Conservation (phyloP, 768 basidiomycete species). For the Termitomyces bulborhizus region DNA sequence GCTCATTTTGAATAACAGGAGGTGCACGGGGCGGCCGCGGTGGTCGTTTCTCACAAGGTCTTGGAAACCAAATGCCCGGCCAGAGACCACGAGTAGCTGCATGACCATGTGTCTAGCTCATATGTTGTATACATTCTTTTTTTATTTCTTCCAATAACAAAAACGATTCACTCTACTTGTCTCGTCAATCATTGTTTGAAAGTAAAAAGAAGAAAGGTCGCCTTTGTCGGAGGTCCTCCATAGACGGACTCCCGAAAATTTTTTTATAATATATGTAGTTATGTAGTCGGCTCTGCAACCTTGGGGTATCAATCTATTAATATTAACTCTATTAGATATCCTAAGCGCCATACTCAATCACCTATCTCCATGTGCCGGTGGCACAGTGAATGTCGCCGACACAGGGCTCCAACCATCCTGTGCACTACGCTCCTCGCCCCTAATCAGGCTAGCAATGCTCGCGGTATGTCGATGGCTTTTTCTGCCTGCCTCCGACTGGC, state of each 20-base stretch:
- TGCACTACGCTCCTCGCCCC: constrained; percentile 65
- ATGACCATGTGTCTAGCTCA: neutral
- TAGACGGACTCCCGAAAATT: neutral
- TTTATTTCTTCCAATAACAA: neutral
- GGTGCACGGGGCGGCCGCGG: constrained; percentile 65
- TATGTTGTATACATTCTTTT: neutral
- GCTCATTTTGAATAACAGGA: constrained; percentile 27
- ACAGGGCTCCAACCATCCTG: constrained; percentile 84
- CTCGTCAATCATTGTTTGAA: neutral
- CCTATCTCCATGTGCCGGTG: constrained; percentile 2
- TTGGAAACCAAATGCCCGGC: constrained; percentile 72
- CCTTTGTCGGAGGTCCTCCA: neutral
- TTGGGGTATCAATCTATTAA: constrained; percentile 4
- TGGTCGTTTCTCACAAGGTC: constrained; percentile 75
- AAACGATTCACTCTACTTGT: neutral
- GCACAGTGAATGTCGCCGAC: constrained; percentile 20
- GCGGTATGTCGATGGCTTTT: constrained; percentile 73
- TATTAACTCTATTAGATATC: neutral
- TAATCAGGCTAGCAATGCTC: constrained; percentile 76
- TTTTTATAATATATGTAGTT: neutral
- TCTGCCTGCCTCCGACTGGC: constrained; percentile 18
- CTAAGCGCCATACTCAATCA: neutral
- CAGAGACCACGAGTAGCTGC: constrained; percentile 22
- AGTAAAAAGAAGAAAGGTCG: neutral
- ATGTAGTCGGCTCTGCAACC: neutral